Conservation (phyloP, 768 basidiomycete genomes). For the Podaxis carcinomalis region DNA sequence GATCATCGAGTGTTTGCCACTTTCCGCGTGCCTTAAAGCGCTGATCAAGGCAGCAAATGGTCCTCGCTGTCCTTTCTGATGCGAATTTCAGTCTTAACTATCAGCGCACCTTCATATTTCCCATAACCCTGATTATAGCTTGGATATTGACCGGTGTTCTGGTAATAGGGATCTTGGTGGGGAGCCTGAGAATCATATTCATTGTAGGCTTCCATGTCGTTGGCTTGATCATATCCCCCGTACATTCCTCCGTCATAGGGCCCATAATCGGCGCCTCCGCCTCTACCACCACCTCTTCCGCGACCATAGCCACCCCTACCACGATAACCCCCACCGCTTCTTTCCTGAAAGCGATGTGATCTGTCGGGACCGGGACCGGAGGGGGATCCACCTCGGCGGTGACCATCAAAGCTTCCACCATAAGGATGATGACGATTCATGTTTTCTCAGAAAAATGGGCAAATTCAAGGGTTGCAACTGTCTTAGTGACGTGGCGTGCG, state of each 20-base stretch:
- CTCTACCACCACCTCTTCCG: constrained; percentile 52
- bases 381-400: constrained; percentile 57
- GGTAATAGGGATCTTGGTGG: constrained; percentile 63
- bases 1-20: constrained; percentile 24
- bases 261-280: constrained; percentile 38
- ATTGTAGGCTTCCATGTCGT: constrained; percentile 63
- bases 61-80: constrained; percentile 39
- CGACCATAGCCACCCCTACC: constrained; percentile 52
- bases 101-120: constrained; percentile 86
- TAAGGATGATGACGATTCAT: constrained; percentile 95
- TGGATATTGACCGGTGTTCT: constrained; percentile 53
- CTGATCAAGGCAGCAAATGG: constrained; percentile 26
- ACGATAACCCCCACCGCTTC: constrained; percentile 49
- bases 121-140: constrained; percentile 58
- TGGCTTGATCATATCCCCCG: constrained; percentile 42
- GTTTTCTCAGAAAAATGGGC: constrained; percentile 23
- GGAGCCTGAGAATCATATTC: constrained; percentile 55
- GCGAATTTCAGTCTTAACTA: constrained; percentile 54
- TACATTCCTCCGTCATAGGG: constrained; percentile 42
- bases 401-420: constrained; percentile 59
- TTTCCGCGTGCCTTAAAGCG: constrained; percentile 50
- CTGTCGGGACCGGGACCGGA: constrained; percentile 71
- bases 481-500: constrained; percentile 31
- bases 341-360: constrained; percentile 55
- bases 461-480: constrained; percentile 12